phyloP scores from a whole-genome alignment of 2,329 filamentous ascomycete species.

The Pseudopithomyces maydicus region DNA sequence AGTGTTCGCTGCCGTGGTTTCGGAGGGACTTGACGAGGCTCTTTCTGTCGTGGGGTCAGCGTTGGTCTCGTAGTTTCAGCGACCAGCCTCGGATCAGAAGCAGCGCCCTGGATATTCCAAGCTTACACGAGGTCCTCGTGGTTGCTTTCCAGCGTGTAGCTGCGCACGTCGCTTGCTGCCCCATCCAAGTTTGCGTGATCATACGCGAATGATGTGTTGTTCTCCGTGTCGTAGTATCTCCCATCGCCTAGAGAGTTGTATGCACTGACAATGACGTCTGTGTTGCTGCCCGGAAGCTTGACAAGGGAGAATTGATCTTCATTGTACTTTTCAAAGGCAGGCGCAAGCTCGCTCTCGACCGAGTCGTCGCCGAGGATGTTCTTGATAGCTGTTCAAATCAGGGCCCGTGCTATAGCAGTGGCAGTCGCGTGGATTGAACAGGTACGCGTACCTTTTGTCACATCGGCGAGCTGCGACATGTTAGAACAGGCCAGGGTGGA shows the following conservation, averaged over 20 bases:
- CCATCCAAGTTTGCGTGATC: slow-evolving; percentile 73
- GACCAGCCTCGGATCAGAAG: neutral
- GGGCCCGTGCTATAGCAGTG: neutral
- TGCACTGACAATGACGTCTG: slow-evolving; percentile 79
- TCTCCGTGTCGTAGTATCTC: slow-evolving; percentile 89
- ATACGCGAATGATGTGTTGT: slow-evolving; percentile 84
- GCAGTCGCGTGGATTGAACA: neutral
- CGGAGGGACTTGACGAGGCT: slow-evolving; percentile 79
- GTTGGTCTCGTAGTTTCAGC: neutral
- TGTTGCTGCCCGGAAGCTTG: slow-evolving; percentile 85
- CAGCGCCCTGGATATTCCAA: neutral
- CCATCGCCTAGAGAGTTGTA: slow-evolving; percentile 82
- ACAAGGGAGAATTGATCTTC: slow-evolving; percentile 90
- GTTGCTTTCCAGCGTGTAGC: slow-evolving; percentile 75
- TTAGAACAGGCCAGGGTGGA: slow-evolving; percentile 23
- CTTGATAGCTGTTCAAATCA: slow-evolving; percentile 75
- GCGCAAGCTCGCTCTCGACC: slow-evolving; percentile 73
- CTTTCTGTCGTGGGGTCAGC: slow-evolving; percentile 62
- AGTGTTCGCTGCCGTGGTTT: slow-evolving; percentile 85
- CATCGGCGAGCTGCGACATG: slow-evolving; percentile 74
- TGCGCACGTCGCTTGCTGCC: slow-evolving; percentile 83
- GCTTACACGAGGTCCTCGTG: slow-evolving; percentile 80
- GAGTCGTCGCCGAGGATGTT: slow-evolving; percentile 73
- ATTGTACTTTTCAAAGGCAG: slow-evolving; percentile 93
- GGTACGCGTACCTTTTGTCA: slow-evolving; percentile 72